Base-by-base conservation (phyloP, 2,329 filamentous ascomycete species). In the Botrytis galanthina region DNA sequence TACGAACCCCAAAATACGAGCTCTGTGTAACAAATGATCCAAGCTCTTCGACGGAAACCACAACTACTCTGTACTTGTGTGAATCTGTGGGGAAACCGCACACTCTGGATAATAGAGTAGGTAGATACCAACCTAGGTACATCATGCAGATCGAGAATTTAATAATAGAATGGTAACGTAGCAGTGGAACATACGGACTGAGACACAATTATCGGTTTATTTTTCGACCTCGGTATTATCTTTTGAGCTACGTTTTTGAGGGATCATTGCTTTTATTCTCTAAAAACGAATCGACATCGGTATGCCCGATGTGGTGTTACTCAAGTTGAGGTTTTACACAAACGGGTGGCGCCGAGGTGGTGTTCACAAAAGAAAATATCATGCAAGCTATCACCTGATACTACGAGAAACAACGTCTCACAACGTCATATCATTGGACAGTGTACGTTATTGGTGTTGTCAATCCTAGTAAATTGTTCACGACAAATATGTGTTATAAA, bases 1-100 rank as follows among this genome's bases (percentile, higher is more conserved):
- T 42, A 68, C 48, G 48, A 68, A 42, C 26, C 48, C 48, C n/a
- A 37, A 22, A 42, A 68, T 68, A 68, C 66, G 66, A 68, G 48
- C 7, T 39, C 26, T 54, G 64, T 68, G 64, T 54, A 39, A 54
- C 16, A 29, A 16, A 39, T 29, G 46, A 51, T 42, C 16, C 44
- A 51, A 37, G 5, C 22, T 67, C 63, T 37, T 32, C 48, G 22
- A 68, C 10, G 48, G 48, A 29, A 68, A n/a, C 48, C 14, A 39
- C 35, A n/a, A 68, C 12, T 9, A 26, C 48, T 16, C 26, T 54
- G 26, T 51, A 51, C 22, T 35, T 54, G 26, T 35, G 20, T 67
- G 63, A 35, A 51, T 67, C 32, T n/a, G 63, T 18, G 18, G 48
- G 48, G 35, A 54, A 57, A 18, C 6, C 26, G n/a, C 26, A 57